A percentile compares a stretch with the other conserved stretches of the same genome.
Evolutionary conservation across 148 eudicot genomes (phyloP).

Genomic region (Salicornia ramosissima): DNA sequence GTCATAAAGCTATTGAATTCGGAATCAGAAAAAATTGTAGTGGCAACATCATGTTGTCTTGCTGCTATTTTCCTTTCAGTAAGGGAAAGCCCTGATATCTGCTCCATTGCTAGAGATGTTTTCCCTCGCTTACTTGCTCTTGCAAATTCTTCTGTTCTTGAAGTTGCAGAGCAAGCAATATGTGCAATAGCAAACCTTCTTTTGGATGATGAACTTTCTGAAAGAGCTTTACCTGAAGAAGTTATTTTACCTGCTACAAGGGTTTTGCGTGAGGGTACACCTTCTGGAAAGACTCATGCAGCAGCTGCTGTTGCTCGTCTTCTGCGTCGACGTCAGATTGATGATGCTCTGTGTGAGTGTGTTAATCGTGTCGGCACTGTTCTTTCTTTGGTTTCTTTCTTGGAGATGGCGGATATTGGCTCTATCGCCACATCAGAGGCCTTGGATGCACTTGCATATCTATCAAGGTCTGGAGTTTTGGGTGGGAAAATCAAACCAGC

Average conservation of each 20-base stretch:
- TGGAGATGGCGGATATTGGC: slow-evolving; percentile 53
- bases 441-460: slow-evolving; percentile 75
- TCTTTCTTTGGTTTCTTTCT: slow-evolving; percentile 71
- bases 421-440: slow-evolving; percentile 70
- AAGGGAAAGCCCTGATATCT: slow-evolving; percentile 73
- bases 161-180: slow-evolving; percentile 88
- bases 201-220: slow-evolving; percentile 67
- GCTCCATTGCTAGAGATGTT: slow-evolving; percentile 68
- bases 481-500: slow-evolving; percentile 59
- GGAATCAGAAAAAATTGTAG: slow-evolving; percentile 62
- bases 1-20: slow-evolving; percentile 60
- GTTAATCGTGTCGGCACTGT: slow-evolving; percentile 82
- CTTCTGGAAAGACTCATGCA: slow-evolving; percentile 72
- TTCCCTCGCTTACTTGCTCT: slow-evolving; percentile 58
- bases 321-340: slow-evolving; percentile 51
- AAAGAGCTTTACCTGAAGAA: slow-evolving; percentile 63
- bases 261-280: slow-evolving; percentile 73
- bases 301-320: slow-evolving; percentile 94
- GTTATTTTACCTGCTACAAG: slow-evolving; percentile 82
- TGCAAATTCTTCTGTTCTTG: slow-evolving; percentile 63
- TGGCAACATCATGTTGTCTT: slow-evolving; percentile 66
- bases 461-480: slow-evolving; percentile 56
- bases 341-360: slow-evolving; percentile 59
- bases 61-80: slow-evolving; percentile 89
- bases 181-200: slow-evolving; percentile 89